phyloP scores from a whole-genome alignment of 345 rosid species.

The Bretschneidera sinensis region DNA sequence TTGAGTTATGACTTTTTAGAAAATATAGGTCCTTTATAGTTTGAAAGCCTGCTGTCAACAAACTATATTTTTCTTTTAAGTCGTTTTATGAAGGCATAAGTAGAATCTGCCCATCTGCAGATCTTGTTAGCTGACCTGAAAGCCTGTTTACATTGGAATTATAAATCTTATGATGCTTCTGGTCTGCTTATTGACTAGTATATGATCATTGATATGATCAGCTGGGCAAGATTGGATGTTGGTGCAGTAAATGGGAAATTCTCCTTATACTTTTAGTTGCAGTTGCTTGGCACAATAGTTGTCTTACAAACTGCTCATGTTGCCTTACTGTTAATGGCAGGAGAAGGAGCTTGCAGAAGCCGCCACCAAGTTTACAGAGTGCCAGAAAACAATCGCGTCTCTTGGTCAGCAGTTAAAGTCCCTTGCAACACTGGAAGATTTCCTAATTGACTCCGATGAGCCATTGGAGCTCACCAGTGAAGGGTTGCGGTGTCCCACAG shows the following conservation, averaged over 20 bases:
- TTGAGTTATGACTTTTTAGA: no score
- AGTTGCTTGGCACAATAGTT: no score
- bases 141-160: neutral
- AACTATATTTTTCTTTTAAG: no score
- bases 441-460: constrained; percentile 37
- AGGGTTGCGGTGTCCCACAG: constrained; percentile 2
- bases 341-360: constrained; percentile 66
- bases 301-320: neutral
- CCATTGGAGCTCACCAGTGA: constrained; percentile 9
- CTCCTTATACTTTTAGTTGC: neutral
- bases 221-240: neutral
- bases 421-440: constrained; percentile 59
- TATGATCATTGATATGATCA: neutral
- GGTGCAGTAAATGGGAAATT: neutral
- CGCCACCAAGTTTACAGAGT: constrained; percentile 67
- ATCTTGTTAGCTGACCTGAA: neutral
- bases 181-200: no score
- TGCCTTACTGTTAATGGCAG: constrained; percentile 28
- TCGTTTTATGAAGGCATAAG: no score
- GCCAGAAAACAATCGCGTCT: constrained; percentile 84
- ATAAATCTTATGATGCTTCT: neutral
- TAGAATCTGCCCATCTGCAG: no score
- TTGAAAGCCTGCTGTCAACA: no score
- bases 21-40: no score
- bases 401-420: constrained; percentile 57